These are phyloP conservation scores for Castanospermum australe DNA, from an alignment of 306 rosid species.

Conservation along the genomic window DNA sequence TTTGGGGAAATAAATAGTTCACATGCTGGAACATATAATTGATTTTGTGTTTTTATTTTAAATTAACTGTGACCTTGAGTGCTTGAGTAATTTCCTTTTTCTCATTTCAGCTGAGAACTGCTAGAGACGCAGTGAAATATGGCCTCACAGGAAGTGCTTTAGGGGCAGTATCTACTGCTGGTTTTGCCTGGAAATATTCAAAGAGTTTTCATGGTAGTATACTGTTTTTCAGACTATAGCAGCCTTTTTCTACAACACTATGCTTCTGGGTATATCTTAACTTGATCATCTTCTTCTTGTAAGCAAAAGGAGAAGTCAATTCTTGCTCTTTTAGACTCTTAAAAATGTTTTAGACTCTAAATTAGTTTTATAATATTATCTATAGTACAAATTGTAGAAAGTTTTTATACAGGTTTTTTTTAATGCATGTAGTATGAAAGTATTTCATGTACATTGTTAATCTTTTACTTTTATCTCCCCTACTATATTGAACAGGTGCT, in stretches of 20 bases:
- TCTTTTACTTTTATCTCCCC: not conserved
- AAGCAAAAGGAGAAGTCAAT: not conserved
- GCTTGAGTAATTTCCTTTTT: not conserved
- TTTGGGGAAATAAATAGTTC: not conserved
- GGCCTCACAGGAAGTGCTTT: conserved; percentile 66
- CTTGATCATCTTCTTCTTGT: not conserved
- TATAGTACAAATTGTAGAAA: not conserved
- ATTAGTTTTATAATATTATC: conserved; percentile 3
- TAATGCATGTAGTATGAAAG: not conserved
- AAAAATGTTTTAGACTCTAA: not conserved
- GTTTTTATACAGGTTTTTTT: not conserved
- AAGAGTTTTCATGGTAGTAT: conserved; percentile 74
- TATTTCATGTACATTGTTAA: conserved; percentile 14
- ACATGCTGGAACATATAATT: not conserved
- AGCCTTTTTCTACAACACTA: not conserved
- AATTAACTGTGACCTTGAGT: conserved; percentile 3
- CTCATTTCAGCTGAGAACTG: conserved; percentile 63
- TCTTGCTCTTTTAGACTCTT: not conserved
- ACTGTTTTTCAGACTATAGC: conserved; percentile 9
- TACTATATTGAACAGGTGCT: conserved; percentile 53
- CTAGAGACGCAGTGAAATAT: conserved; percentile 65
- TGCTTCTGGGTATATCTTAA: not conserved
- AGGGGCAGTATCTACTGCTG: conserved; percentile 79
- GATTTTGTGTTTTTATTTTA: conserved; percentile 10
- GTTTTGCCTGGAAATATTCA: conserved; percentile 77